These are phyloP conservation scores for Sclerospora graminicola DNA, from an alignment of 352 stramenopile genomes.

Conservation along the genomic window DNA sequence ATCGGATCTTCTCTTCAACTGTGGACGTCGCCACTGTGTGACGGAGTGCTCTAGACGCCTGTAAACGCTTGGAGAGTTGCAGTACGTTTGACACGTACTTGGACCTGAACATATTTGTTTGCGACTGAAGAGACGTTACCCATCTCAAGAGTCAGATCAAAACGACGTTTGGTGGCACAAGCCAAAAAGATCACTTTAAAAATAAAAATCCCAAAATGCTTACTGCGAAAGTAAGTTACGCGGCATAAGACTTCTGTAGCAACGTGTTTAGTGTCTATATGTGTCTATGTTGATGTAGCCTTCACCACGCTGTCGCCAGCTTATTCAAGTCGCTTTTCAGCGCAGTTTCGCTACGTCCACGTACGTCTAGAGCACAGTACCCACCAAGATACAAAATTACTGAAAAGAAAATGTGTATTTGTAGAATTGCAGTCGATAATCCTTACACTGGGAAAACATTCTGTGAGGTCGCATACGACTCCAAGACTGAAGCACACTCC, in stretches of 20 bases:
- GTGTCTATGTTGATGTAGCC: constrained; percentile 6
- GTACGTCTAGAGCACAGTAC: constrained; percentile 11
- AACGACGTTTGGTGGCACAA: constrained; percentile 16
- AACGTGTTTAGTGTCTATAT: too few species aligned
- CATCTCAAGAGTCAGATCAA: not conserved
- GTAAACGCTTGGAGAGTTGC: too few species aligned
- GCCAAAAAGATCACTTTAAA: too few species aligned
- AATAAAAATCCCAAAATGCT: too few species aligned
- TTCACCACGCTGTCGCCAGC: constrained; percentile 8
- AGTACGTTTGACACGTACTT: too few species aligned
- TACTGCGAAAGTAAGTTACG: constrained; percentile 9
- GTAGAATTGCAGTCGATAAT: constrained; percentile 58
- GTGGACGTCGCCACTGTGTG: constrained; percentile 2
- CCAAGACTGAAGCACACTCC: constrained; percentile 33
- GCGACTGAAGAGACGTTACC: too few species aligned
- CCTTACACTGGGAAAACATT: constrained; percentile 64
- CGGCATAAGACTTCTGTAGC: too few species aligned
- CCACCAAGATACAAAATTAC: not conserved
- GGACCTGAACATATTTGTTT: too few species aligned
- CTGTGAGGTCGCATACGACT: constrained; percentile 50
- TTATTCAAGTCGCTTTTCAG: constrained; percentile 6
- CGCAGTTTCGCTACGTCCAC: constrained; percentile 24
- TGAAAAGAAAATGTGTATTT: not conserved
- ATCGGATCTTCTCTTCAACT: constrained; percentile 20
- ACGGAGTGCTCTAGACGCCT: too few species aligned